Evolutionary conservation across 2,329 filamentous ascomycete species (phyloP), one percentile per base, ranked within the genome.

Genomic region (Coniochaeta sp.): DNA sequence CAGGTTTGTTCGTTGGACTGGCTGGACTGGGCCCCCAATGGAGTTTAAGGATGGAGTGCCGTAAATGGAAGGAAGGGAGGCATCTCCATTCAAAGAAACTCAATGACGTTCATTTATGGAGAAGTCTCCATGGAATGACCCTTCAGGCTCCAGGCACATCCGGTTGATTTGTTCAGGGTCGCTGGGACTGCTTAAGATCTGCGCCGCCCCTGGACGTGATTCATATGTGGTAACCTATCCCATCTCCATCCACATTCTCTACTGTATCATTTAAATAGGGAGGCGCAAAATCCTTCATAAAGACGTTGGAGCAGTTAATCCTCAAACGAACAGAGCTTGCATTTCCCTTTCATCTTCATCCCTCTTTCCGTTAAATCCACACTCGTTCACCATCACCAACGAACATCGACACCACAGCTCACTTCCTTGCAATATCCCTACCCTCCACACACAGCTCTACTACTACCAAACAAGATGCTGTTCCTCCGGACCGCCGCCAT

Each of bases 401-500:
- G n/a, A n/a, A n/a, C n/a, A n/a, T n/a, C n/a, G n/a, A n/a, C n/a
- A n/a, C n/a, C n/a, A n/a, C n/a, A n/a, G n/a, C n/a, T n/a, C n/a
- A n/a, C n/a, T n/a, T n/a, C n/a, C n/a, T n/a, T n/a, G n/a, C n/a
- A n/a, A n/a, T n/a, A n/a, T n/a, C n/a, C n/a, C n/a, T n/a, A n/a
- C n/a, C 16, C 6, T 26, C n/a, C 16, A 40, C 35, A 22, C 18
- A 38, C 33, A 5, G 2, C 33, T 38, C 18, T 9, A 16, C 16
- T n/a, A n/a, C n/a, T n/a, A n/a, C 16, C 33, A 42, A 22, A 13
- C 38, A 35, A 18, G 13, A 49, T 49, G 47, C 12, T 33, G 30
- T 35, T 61, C n/a, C n/a, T n/a, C 7, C 22, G 57, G 10, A 50
- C 53, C 16, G 54, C 52, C 33, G 57, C 56, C 42, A 49, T 60